Conservation (phyloP, 345 rosid species). For the Hypericum perforatum region DNA sequence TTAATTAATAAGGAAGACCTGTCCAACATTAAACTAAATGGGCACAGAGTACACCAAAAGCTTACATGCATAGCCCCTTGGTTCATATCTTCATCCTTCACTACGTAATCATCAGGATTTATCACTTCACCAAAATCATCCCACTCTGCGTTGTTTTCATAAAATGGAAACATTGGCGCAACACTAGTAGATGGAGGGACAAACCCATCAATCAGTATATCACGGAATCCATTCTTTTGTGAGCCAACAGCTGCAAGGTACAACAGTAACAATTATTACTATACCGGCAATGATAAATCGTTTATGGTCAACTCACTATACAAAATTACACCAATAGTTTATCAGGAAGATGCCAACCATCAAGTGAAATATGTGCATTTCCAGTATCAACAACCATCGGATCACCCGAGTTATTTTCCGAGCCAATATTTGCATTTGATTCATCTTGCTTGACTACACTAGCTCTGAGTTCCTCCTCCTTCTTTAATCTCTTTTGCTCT, state of each 20-base stretch:
- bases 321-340: neutral
- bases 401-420: conserved; percentile 55
- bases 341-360: conserved; percentile 44
- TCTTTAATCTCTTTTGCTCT: conserved; percentile 76
- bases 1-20: too few species aligned
- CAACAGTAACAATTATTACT: neutral
- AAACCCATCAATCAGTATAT: conserved; percentile 87
- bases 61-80: conserved; percentile 58
- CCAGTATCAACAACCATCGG: conserved; percentile 70
- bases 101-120: conserved; percentile 89
- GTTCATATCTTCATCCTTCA: conserved; percentile 83
- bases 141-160: conserved; percentile 75
- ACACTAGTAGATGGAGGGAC: conserved; percentile 66
- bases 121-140: conserved; percentile 96
- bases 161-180: conserved; percentile 95
- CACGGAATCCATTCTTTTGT: conserved; percentile 51
- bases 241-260: conserved; percentile 40
- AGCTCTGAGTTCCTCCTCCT: conserved; percentile 88
- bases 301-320: neutral
- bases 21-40: conserved; percentile 8
- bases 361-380: conserved; percentile 32
- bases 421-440: conserved; percentile 41
- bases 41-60: conserved; percentile 4
- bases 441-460: conserved; percentile 84
- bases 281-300: too few species aligned